Percentiles rank a stretch among this genome's conserved stretches.
Conservation (phyloP, 2,329 filamentous ascomycete genomes). For the Penicillium sp. region DNA sequence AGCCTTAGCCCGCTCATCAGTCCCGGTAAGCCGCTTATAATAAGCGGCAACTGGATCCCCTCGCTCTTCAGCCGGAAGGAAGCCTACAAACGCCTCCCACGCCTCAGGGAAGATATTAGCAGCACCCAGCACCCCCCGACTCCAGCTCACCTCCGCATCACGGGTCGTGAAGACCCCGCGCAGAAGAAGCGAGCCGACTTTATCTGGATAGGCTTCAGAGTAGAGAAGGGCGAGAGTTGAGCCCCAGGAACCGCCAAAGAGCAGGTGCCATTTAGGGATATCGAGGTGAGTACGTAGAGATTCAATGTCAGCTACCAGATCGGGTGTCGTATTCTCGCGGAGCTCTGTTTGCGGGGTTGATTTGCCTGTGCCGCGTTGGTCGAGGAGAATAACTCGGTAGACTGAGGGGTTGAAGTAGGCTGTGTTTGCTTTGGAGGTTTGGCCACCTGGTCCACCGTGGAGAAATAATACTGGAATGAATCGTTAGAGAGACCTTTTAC, state of each 20-base stretch:
- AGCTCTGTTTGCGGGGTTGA: slow-evolving; percentile 44
- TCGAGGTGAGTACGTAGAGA: slow-evolving; percentile 42
- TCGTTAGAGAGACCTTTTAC: not conserved
- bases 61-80: slow-evolving; percentile 40
- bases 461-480: slow-evolving; percentile 38
- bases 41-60: slow-evolving; percentile 39
- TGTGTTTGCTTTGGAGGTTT: slow-evolving; percentile 36
- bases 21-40: slow-evolving; percentile 41
- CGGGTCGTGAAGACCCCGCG: slow-evolving; percentile 43
- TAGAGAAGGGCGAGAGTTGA: slow-evolving; percentile 48
- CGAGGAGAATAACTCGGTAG: slow-evolving; percentile 49
- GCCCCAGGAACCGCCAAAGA: slow-evolving; percentile 53
- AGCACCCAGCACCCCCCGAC: slow-evolving; percentile 25
- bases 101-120: slow-evolving; percentile 41
- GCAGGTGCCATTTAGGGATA: slow-evolving; percentile 45
- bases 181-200: slow-evolving; percentile 41
- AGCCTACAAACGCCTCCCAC: slow-evolving; percentile 37
- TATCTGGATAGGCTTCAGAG: slow-evolving; percentile 43
- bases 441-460: slow-evolving; percentile 47
- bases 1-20: slow-evolving; percentile 26
- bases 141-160: slow-evolving; percentile 40
- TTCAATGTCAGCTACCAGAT: slow-evolving; percentile 49
- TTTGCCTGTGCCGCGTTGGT: slow-evolving; percentile 49
- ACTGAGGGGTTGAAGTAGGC: slow-evolving; percentile 46
- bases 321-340: slow-evolving; percentile 47